Percentiles rank a stretch among this genome's conserved stretches.
Conservation (phyloP, 129 eudicot genomes). For the Daucus carota region DH1_v3.0 NC_030386.2:30302001-30302500, state of each 20-base stretch:
- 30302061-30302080: conserved; percentile 86
- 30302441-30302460: background rate
- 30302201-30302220: background rate
- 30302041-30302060: conserved; percentile 68
- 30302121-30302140: background rate
- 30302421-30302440: background rate
- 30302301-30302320: too few species aligned
- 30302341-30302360: too few species aligned
- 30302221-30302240: too few species aligned
- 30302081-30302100: background rate
- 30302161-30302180: background rate
- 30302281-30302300: too few species aligned
- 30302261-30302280: background rate
- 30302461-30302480: background rate
- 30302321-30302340: too few species aligned
- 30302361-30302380: too few species aligned
- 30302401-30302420: background rate
- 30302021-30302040: conserved; percentile 74
- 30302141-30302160: background rate
- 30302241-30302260: background rate
- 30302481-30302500: background rate
- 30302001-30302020: conserved; percentile 91
- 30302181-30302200: background rate
- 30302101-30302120: background rate
- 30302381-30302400: too few species aligned